Base-by-base conservation (phyloP, 1,284 basidiomycete genomes). In the Puccinia horiana region DNA sequence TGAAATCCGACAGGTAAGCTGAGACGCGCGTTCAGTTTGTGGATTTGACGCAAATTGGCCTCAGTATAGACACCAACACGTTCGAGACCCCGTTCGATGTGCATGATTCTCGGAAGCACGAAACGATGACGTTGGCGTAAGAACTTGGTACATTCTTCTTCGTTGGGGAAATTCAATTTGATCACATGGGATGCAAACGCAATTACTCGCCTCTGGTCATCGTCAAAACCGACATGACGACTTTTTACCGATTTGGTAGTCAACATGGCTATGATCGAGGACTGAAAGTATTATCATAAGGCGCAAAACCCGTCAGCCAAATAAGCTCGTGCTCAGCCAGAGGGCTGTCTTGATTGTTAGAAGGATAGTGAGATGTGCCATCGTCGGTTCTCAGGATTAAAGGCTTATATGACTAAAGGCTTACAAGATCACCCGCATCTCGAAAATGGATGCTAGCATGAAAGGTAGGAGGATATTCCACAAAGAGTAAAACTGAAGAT, bases 1-100 rank as follows among this genome's bases (percentile, higher is more conserved):
- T 93, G 92, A 84, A 93, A 93, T 0, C 91, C 91, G 63, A 92
- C 88, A 4, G 88, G 85, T 91, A 92, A 92, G 23, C 88, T 85
- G 11, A 91, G 84, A n/a, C 77, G 76, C n/a, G 83, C 83, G 40
- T 90, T 84, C 87, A 88, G 89, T 0, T 29, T 23, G 2, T 87
- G 76, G 54, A 90, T 87, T 35, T 85, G 76, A 83, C 85, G 87
- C 42, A 90, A 84, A 11, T 86, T 85, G 2, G 70, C 23, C 20
- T 44, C 29, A 2, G 65, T 58, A 26, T 80, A 80, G 37, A 80
- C 35, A 29, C 40, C 35, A 35, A 11, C 37, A 16, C 26, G 20
- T 54, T 52, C 37, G 14, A 72, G 23, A 29, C 52, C 29, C 16
- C 58, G 76, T 26, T 42, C 42, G 63, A 67, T 23, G 44, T 78